A percentile compares a stretch with the other conserved stretches of the same genome.
Evolutionary conservation across 2,329 filamentous ascomycete species (phyloP).

Genomic region (Penicillium psychrosexuale): DNA sequence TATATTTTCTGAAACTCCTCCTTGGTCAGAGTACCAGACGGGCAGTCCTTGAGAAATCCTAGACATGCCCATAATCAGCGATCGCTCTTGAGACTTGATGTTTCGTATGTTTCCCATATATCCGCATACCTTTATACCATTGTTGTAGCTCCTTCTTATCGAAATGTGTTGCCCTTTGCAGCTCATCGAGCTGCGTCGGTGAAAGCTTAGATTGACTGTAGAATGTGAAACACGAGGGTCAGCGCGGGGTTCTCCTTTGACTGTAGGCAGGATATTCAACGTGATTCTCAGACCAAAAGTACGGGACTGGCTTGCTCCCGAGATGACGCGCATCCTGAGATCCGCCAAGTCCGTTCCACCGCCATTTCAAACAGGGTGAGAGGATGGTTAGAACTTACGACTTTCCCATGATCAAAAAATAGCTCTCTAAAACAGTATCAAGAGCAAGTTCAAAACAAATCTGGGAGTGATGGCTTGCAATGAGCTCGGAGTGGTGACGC

Average conservation of each 20-base stretch:
- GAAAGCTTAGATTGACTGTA: constrained; percentile 95
- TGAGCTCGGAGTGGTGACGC: constrained; percentile 14
- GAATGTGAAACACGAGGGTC: background rate
- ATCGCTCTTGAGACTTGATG: background rate
- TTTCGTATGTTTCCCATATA: background rate
- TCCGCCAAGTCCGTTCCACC: background rate
- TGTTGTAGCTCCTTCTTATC: constrained; percentile 99
- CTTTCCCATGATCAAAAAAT: constrained; percentile 34
- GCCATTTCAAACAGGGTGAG: background rate
- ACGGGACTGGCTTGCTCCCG: background rate
- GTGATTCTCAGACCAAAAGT: background rate
- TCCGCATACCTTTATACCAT: constrained; percentile 91
- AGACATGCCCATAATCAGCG: constrained; percentile 18
- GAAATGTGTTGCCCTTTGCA: constrained; percentile 96
- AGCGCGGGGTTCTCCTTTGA: background rate
- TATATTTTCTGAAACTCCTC: constrained; percentile 99
- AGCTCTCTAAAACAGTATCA: constrained; percentile 2
- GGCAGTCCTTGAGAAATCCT: constrained; percentile 99
- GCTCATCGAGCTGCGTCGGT: constrained; percentile 88
- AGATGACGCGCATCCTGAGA: background rate
- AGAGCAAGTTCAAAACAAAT: constrained; percentile 5
- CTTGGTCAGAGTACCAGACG: constrained; percentile 93
- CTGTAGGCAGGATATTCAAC: background rate
- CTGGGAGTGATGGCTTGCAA: constrained; percentile 4
- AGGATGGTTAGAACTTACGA: constrained; percentile 31